Percentiles rank a stretch among this genome's conserved stretches.
Evolutionary conservation across 352 stramenopile genomes (phyloP).

Genomic region (Phytophthora hibernalis): DNA sequence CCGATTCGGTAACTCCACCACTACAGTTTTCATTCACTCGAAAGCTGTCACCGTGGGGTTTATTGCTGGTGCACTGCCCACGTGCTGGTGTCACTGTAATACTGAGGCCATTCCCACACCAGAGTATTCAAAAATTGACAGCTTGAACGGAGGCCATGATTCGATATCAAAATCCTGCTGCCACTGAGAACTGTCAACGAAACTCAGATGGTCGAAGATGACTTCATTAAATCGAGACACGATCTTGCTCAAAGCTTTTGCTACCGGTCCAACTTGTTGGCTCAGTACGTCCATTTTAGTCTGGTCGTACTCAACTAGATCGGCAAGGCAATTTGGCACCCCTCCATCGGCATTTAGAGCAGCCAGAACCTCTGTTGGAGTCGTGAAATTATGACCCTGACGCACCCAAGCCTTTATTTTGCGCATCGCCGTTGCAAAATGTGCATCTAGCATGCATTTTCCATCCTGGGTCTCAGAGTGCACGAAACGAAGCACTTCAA

Average conservation of each 20-base stretch:
- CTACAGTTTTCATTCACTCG: too few species aligned
- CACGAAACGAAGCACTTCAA: conserved; percentile 31
- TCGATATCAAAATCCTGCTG: too few species aligned
- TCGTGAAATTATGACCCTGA: conserved; percentile 30
- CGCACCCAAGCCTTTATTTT: conserved; percentile 15
- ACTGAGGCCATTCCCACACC: too few species aligned
- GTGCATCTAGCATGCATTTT: conserved; percentile 27
- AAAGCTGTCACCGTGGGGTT: too few species aligned
- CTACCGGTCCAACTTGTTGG: background rate
- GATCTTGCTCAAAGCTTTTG: conserved; percentile 9
- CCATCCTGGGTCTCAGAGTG: conserved; percentile 45
- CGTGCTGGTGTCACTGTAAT: too few species aligned
- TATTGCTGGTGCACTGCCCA: too few species aligned
- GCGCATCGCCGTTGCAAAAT: conserved; percentile 38
- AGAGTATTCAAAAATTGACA: too few species aligned
- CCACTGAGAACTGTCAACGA: too few species aligned
- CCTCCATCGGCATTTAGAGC: conserved; percentile 31
- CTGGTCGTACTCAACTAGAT: conserved; percentile 31
- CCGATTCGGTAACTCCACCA: too few species aligned
- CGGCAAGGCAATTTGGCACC: conserved; percentile 33
- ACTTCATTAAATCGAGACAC: too few species aligned
- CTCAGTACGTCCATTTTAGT: background rate
- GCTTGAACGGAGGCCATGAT: too few species aligned
- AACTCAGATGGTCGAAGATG: too few species aligned
- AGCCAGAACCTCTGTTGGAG: conserved; percentile 27